These are phyloP conservation scores for Codiaeum variegatum DNA, from an alignment of 441 rosid genomes.

Conservation along the genomic window DNA sequence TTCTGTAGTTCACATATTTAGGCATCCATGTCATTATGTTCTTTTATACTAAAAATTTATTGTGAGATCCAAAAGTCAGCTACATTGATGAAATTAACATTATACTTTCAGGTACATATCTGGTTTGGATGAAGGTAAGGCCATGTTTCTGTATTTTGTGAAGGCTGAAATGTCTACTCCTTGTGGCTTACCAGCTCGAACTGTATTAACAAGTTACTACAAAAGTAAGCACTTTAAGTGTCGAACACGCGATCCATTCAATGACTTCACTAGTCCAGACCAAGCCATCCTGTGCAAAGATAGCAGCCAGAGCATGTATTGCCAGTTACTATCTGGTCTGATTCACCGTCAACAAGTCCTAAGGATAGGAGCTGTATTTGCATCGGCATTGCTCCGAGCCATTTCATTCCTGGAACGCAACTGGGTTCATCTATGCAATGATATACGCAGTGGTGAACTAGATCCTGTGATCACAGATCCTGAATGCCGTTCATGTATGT, in stretches of 20 bases:
- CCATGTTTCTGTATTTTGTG: conserved; percentile 74
- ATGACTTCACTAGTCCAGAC: conserved; percentile 73
- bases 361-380: conserved; percentile 84
- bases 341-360: conserved; percentile 63
- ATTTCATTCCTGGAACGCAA: conserved; percentile 71
- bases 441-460: conserved; percentile 56
- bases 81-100: neutral
- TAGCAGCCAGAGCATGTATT: conserved; percentile 85
- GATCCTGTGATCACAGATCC: conserved; percentile 55
- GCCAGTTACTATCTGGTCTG: conserved; percentile 82
- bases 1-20: neutral
- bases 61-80: neutral
- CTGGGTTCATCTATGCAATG: conserved; percentile 61
- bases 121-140: conserved; percentile 85
- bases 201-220: conserved; percentile 90
- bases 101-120: conserved; percentile 47
- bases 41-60: neutral
- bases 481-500: conserved; percentile 54
- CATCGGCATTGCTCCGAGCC: conserved; percentile 77
- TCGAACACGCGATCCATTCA: conserved; percentile 57
- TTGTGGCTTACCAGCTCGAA: conserved; percentile 72
- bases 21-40: neutral
- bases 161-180: conserved; percentile 77
- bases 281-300: conserved; percentile 72
- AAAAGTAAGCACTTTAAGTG: conserved; percentile 82